These are phyloP conservation scores for Rosellinia necatrix DNA, from an alignment of 2,329 filamentous ascomycete genomes.

Conservation along the genomic window DNA sequence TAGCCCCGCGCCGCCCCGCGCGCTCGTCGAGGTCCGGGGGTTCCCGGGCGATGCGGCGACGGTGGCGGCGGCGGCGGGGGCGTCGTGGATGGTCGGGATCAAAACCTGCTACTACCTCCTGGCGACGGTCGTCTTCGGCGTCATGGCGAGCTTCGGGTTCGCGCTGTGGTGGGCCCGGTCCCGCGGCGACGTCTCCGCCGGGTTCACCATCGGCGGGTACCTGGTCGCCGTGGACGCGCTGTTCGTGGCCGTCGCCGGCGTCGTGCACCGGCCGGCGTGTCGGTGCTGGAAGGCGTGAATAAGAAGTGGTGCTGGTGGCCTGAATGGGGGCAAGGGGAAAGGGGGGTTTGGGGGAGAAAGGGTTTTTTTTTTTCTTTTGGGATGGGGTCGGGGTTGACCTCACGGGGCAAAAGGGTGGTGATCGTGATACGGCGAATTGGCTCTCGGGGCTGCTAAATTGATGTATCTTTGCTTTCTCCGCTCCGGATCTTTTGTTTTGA, in stretches of 20 bases:
- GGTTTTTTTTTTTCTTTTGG: too few relatives aligned
- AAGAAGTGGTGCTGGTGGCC: not conserved
- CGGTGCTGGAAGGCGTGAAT: slow-evolving; percentile 13
- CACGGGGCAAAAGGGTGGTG: not conserved
- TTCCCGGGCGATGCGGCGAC: too few relatives aligned
- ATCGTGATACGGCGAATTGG: too few relatives aligned
- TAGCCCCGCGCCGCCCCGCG: too few relatives aligned
- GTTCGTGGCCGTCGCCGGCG: not conserved
- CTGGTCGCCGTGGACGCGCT: slow-evolving; percentile 21
- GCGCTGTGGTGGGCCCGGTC: slow-evolving; percentile 18
- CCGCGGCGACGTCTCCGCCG: slow-evolving; percentile 8
- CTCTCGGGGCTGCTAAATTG: too few relatives aligned
- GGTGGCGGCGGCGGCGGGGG: too few relatives aligned
- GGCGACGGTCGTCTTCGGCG: slow-evolving; percentile 10
- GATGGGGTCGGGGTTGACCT: not conserved
- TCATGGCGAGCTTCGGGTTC: slow-evolving; percentile 11
- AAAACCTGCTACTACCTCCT: slow-evolving; percentile 21
- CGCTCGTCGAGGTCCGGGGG: too few relatives aligned
- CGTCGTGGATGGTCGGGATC: not conserved
- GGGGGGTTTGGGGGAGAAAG: not conserved
- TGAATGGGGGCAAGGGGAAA: not conserved
- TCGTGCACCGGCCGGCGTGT: slow-evolving; percentile 15
- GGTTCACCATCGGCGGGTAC: slow-evolving; percentile 19
- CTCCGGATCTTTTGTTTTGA: too few relatives aligned
- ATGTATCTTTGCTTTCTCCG: too few relatives aligned